Conservation (phyloP, 305 asterid genomes). For the Rubia occidens region DNA sequence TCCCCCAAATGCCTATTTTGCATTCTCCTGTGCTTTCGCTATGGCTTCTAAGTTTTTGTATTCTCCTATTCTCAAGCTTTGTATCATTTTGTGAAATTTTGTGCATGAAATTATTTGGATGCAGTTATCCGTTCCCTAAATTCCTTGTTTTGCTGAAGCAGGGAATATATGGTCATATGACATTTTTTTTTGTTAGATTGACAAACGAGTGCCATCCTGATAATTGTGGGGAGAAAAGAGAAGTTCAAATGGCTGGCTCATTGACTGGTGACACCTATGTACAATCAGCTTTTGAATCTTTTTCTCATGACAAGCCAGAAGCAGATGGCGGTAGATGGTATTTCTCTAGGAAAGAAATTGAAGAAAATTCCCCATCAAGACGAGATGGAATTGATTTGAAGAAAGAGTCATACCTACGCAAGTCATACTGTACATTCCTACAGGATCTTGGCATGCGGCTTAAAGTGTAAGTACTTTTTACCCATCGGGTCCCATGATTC, state of each 20-base stretch:
- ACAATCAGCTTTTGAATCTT: constrained; percentile 14
- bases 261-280: constrained; percentile 19
- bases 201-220: neutral
- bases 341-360: constrained; percentile 22
- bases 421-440: constrained; percentile 24
- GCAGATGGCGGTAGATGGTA: constrained; percentile 23
- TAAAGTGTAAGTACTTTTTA: constrained; percentile 20
- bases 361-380: constrained; percentile 25
- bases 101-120: neutral
- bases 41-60: neutral
- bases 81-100: neutral
- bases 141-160: neutral
- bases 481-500: neutral
- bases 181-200: constrained; percentile 3
- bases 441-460: constrained; percentile 26
- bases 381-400: constrained; percentile 22
- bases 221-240: neutral
- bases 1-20: neutral
- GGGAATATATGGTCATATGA: constrained; percentile 4
- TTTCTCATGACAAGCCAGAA: constrained; percentile 19
- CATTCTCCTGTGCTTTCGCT: neutral
- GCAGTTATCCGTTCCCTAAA: neutral
- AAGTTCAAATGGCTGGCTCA: constrained; percentile 15
- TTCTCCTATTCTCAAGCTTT: neutral
- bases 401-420: constrained; percentile 21